Percentiles rank a stretch among this genome's conserved stretches.
These are phyloP conservation scores for Talaromyces adpressus DNA, from an alignment of 495 filamentous ascomycete genomes.

Conservation along the genomic window DNA sequence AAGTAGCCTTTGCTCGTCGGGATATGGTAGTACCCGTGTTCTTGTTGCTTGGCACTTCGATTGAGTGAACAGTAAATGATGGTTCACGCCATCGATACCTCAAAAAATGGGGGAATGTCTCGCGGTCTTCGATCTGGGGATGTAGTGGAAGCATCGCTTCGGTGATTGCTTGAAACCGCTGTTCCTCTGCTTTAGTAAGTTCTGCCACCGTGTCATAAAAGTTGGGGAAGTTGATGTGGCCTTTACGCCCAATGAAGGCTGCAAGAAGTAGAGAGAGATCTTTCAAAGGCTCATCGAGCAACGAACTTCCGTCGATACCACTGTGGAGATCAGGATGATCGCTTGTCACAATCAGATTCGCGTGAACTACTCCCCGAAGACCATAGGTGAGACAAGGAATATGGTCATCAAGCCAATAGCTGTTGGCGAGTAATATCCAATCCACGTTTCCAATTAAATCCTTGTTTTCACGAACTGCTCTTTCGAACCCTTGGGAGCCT, in stretches of 20 bases:
- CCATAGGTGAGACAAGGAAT: slow-evolving; percentile 95
- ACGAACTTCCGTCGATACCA: slow-evolving; percentile 84
- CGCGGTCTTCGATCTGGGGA: slow-evolving; percentile 57
- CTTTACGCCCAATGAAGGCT: slow-evolving; percentile 61
- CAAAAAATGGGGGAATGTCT: slow-evolving; percentile 65
- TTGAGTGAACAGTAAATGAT: slow-evolving; percentile 84
- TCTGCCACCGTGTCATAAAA: slow-evolving; percentile 82
- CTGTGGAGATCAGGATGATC: slow-evolving; percentile 86
- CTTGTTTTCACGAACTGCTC: slow-evolving; percentile 70
- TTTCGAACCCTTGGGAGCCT: slow-evolving; percentile 80
- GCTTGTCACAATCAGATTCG: slow-evolving; percentile 79
- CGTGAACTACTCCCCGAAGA: slow-evolving; percentile 88
- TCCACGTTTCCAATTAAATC: slow-evolving; percentile 82
- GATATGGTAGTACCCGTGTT: slow-evolving; percentile 81
- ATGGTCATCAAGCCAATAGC: slow-evolving; percentile 96
- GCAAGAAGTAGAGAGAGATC: slow-evolving; percentile 78
- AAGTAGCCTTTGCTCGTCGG: slow-evolving; percentile 70
- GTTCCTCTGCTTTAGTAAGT: slow-evolving; percentile 66
- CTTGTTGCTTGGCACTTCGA: slow-evolving; percentile 58
- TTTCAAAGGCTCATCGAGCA: slow-evolving; percentile 84
- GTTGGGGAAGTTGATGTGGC: slow-evolving; percentile 54
- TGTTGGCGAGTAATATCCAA: slow-evolving; percentile 91
- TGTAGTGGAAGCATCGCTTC: slow-evolving; percentile 64
- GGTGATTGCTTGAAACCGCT: slow-evolving; percentile 78
- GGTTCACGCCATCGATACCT: slow-evolving; percentile 97